Conservation (phyloP, 768 basidiomycete species). For the Pleurotus tuoliensis region DNA sequence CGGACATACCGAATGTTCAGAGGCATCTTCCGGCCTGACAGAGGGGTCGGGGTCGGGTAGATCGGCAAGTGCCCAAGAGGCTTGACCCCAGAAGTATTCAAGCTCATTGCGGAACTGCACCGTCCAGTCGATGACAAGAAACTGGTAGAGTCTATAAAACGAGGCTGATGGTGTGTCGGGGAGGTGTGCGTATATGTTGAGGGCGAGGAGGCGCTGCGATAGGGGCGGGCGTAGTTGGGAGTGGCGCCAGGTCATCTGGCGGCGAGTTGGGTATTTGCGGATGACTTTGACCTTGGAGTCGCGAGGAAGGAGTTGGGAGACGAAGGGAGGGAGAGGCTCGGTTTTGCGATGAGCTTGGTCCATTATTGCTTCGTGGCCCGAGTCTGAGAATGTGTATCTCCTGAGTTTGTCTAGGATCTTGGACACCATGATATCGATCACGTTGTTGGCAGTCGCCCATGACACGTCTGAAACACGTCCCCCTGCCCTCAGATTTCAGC, state of each 20-base stretch:
- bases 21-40: too few species aligned
- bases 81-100: constrained; percentile 16
- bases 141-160: constrained; percentile 20
- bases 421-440: too few species aligned
- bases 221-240: neutral
- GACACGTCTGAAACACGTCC: too few species aligned
- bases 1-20: too few species aligned
- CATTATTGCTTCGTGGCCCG: too few species aligned
- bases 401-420: too few species aligned
- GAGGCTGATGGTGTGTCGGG: constrained; percentile 17
- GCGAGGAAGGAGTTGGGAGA: neutral
- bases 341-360: too few species aligned
- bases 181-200: neutral
- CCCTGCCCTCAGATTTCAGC: too few species aligned
- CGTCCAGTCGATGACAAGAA: constrained; percentile 14
- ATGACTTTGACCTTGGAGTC: neutral
- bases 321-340: constrained; percentile 1
- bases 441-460: too few species aligned
- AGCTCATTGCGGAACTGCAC: constrained; percentile 11
- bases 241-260: neutral
- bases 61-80: constrained; percentile 14
- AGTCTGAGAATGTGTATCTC: too few species aligned
- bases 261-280: neutral
- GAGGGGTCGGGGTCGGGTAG: constrained; percentile 17
- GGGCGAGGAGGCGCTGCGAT: neutral